Conservation (phyloP, 768 basidiomycete genomes). For the Amylocystis lapponica region DNA sequence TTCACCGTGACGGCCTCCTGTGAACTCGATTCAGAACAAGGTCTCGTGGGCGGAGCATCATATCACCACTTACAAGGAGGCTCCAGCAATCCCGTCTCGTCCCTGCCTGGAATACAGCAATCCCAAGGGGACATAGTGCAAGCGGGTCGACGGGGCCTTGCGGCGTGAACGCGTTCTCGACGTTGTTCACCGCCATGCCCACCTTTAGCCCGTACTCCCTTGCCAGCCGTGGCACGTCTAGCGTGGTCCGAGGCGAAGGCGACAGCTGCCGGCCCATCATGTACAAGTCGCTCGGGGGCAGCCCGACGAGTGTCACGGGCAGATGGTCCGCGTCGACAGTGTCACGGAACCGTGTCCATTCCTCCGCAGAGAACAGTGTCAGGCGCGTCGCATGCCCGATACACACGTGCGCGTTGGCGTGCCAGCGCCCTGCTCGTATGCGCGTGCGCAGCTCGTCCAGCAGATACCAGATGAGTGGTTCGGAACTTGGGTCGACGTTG, state of each 20-base stretch:
- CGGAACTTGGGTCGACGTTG: conserved; percentile 45
- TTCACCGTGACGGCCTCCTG: conserved; percentile 49
- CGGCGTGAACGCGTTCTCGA: conserved; percentile 64
- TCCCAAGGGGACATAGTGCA: conserved; percentile 51
- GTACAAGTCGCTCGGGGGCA: conserved; percentile 64
- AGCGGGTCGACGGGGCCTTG: conserved; percentile 62
- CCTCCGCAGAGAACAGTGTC: conserved; percentile 38
- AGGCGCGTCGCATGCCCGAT: conserved; percentile 60
- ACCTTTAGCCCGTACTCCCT: conserved; percentile 40
- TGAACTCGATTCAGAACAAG: background rate
- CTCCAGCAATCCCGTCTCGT: conserved; percentile 39
- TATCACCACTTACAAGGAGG: conserved; percentile 39
- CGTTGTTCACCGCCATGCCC: conserved; percentile 59
- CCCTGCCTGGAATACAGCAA: conserved; percentile 54
- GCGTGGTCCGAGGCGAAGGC: conserved; percentile 44
- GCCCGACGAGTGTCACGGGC: conserved; percentile 47
- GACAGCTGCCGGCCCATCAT: conserved; percentile 51
- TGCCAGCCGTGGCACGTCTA: conserved; percentile 45
- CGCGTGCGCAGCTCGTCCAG: conserved; percentile 34
- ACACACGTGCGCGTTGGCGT: conserved; percentile 34
- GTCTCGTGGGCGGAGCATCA: background rate
- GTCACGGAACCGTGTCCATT: conserved; percentile 34
- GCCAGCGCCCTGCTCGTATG: conserved; percentile 21
- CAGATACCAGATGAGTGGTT: conserved; percentile 53
- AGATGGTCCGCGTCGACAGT: conserved; percentile 35